phyloP scores from a whole-genome alignment of 805 yeast genomes.

The Phaffomyces opuntiae region DNA sequence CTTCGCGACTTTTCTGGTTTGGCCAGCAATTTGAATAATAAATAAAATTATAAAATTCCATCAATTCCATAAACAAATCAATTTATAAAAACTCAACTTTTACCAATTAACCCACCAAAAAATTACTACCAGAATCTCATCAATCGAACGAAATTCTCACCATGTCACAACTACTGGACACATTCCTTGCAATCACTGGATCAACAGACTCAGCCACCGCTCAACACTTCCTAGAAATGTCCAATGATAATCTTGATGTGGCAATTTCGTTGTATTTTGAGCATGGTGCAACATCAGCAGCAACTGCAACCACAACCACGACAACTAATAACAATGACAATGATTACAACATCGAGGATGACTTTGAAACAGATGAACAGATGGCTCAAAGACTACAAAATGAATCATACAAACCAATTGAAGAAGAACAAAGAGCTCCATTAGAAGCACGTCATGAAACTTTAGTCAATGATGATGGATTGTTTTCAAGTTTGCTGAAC shows the following conservation, averaged over 20 bases:
- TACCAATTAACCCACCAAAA: too few species aligned
- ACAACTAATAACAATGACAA: conserved; percentile 1
- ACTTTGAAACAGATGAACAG: conserved; percentile 36
- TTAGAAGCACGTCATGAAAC: conserved; percentile 76
- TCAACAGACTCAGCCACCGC: conserved; percentile 63
- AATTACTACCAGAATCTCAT: not conserved
- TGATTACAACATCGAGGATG: conserved; percentile 11
- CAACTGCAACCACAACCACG: conserved; percentile 1
- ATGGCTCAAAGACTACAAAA: conserved; percentile 57
- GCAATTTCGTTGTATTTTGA: conserved; percentile 86
- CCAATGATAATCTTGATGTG: conserved; percentile 69
- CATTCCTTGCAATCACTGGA: conserved; percentile 81
- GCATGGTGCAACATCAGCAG: conserved; percentile 31
- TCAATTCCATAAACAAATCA: not conserved
- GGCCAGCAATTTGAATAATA: too few species aligned
- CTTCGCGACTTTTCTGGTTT: too few species aligned
- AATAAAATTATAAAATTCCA: too few species aligned
- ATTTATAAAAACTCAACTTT: not conserved
- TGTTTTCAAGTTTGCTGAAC: too few species aligned
- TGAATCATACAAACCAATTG: conserved; percentile 40
- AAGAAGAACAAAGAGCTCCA: conserved; percentile 57
- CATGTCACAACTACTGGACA: conserved; percentile 48
- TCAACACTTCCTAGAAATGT: conserved; percentile 66
- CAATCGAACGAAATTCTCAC: not conserved
- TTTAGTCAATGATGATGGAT: conserved; percentile 43